Conservation (phyloP, 192 early-diverging fungal genomes). For the Podila clonocystis region DNA sequence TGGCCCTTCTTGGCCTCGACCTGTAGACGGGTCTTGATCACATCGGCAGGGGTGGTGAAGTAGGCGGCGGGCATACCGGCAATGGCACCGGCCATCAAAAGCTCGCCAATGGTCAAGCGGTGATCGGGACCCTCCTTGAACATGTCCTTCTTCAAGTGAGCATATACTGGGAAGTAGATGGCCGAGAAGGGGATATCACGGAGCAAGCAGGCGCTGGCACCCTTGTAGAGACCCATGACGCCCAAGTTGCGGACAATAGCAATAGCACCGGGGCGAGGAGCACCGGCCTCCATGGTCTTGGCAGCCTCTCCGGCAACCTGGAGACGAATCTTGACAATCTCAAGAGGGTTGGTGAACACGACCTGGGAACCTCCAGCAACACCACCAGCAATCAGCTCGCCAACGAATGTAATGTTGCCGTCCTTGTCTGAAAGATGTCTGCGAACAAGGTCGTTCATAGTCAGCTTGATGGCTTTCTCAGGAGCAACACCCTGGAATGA, state of each 20-base stretch:
- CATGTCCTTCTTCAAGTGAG: constrained; percentile 94
- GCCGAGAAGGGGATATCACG: constrained; percentile 98
- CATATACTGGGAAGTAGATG: constrained; percentile 97
- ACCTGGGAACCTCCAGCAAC: constrained; percentile 89
- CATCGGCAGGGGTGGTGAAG: constrained; percentile 97
- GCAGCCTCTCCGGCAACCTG: constrained; percentile 87
- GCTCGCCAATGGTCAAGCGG: constrained; percentile 69
- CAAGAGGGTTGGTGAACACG: constrained; percentile 96
- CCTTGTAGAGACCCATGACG: constrained; percentile 93
- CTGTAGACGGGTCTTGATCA: constrained; percentile 98
- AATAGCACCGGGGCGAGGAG: constrained; percentile 77
- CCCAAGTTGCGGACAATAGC: constrained; percentile 92
- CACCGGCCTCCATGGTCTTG: constrained; percentile 50
- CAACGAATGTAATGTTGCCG: constrained; percentile 78
- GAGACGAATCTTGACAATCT: constrained; percentile 99
- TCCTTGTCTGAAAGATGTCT: constrained; percentile 70
- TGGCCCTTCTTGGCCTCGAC: constrained; percentile 92
- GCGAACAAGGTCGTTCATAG: constrained; percentile 94
- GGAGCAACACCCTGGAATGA: constrained; percentile 84
- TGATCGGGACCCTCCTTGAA: constrained; percentile 87
- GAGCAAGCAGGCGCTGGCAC: constrained; percentile 90
- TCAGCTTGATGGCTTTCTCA: constrained; percentile 98
- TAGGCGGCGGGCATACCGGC: constrained; percentile 99
- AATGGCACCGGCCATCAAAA: constrained; percentile 89
- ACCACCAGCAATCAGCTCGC: constrained; percentile 89